Base-by-base conservation (phyloP, 2,329 filamentous ascomycete species). In the Hymenoscyphus linearis region DNA sequence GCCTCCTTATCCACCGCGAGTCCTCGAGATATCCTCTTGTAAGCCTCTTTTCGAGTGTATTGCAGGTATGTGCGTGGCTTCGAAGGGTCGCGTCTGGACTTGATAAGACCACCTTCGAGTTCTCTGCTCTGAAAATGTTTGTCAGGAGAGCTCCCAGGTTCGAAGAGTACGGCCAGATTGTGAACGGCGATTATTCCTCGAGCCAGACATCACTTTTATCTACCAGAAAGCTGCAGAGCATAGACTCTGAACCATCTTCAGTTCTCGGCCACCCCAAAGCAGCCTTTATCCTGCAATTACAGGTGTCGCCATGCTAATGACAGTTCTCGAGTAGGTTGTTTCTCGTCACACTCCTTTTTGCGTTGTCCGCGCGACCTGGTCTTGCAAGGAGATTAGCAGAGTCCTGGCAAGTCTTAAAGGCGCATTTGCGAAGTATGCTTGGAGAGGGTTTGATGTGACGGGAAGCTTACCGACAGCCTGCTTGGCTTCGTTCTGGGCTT, bases 261-360 rank as follows among this genome's bases (percentile, higher is more conserved):
- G 87, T 56, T 82, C 80, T 60, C 89, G 82, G 4, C 89, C 89
- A 63, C 88, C 87, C 90, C 90, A 93, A 69, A 93, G 93, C 66
- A 93, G 77, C 35, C 35, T 88, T 83, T 68, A 93, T 89, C 69
- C 85, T 90, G 73, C 93, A 93, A 74, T 95, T 90, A 76, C 90
- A 95, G 54, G 78, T 77, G 71, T 91, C 88, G 63, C 86, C 85
- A 65, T 87, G 85, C 64, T 85, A 85, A 68, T 85, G 80, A 74
- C 90, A 93, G 70, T 91, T 92, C 55, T 82, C 70, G 74, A 64
- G 75, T 76, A 14, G 90, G 90, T 66, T 87, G 88, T 71, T 89
- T 86, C 74, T 93, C 90, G 65, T 88, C 89, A 75, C 90, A 93
- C 78, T 93, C 93, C 65, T 90, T 84, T 74, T 90, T 93, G 63